Base-by-base conservation (phyloP, 202 grass and related monocot genomes). In the Panicum virgatum region DNA sequence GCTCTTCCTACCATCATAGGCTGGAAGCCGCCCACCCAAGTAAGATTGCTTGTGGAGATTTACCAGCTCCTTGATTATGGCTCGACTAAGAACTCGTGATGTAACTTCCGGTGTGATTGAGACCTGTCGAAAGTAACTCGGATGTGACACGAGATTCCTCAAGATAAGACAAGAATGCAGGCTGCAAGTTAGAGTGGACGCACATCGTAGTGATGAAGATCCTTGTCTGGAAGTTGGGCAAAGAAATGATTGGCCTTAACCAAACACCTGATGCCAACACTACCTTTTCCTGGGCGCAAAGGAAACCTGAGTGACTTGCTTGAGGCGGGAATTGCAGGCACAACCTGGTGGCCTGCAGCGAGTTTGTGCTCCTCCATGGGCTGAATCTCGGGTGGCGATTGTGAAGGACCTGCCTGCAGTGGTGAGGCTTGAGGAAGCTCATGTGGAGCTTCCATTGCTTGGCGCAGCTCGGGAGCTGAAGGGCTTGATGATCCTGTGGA, bases 161-260 rank as follows among this genome's bases (percentile, higher is more conserved):
- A 53, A 32, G 65, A 22, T 38, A 73, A 5, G 18, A 26, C 22
- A 47, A 66, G 46, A 27, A 52, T 53, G 44, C 22, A 71, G 32
- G 14, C 18, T 22, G 19, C 2, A 62, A 63, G 20, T 22, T 52
- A 42, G 63, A 63, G 42, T 40, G n/a, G 68, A 80, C 94, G 45
- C 64, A 97, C 94, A 73, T 97, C 79, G 62, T 93, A 97, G 18
- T 97, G 91, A 76, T 97, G 94, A 80, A 93, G 94, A 80, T 93
- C 94, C 80, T 88, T 93, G 75, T 93, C 58, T 1, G 91, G 91
- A 56, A 97, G 83, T 32, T 93, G 62, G 5, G 82, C 85, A 8
- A 97, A 84, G 87, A 97, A 97, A 82, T 97, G 94, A 68, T 97
- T 97, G 16, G 91, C 91, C 78, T 91, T 97, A 27, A 97, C 91